Evolutionary conservation across 192 early-diverging fungal genomes (phyloP).

Genomic region (Lobulomyces angularis): DNA sequence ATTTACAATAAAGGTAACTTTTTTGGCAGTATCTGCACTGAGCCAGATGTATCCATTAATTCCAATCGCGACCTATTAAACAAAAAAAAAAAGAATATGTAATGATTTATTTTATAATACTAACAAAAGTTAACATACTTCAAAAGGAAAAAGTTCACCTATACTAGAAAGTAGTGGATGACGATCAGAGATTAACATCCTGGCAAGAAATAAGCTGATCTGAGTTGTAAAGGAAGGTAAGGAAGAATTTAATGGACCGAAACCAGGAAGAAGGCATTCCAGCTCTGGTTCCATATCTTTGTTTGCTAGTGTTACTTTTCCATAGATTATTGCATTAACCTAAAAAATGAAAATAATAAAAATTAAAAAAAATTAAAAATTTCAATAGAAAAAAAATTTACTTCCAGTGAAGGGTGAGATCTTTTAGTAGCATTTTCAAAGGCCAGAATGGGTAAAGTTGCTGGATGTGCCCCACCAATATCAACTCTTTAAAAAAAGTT

Average conservation of each 20-base stretch:
- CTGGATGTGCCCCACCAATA: conserved; percentile 83
- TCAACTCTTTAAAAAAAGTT: conserved; percentile 84
- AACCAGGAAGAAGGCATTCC: conserved; percentile 53
- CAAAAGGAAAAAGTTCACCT: conserved; percentile 64
- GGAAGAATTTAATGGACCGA: background rate
- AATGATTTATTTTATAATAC: no score
- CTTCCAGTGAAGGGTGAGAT: conserved; percentile 71
- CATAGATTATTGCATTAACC: conserved; percentile 70
- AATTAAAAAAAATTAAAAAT: conserved; percentile 1
- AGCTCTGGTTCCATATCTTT: conserved; percentile 96
- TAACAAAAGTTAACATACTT: no score
- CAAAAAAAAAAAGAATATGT: no score
- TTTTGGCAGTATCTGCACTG: conserved; percentile 43
- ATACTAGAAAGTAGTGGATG: conserved; percentile 57
- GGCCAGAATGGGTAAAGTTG: conserved; percentile 61
- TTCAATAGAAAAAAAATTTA: conserved; percentile 14
- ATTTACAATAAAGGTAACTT: conserved; percentile 56
- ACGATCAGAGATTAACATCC: conserved; percentile 20
- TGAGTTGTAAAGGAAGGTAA: background rate
- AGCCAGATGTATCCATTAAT: conserved; percentile 95
- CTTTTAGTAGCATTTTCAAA: conserved; percentile 91
- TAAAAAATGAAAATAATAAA: conserved; percentile 9
- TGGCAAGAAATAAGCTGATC: background rate
- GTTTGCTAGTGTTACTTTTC: conserved; percentile 71
- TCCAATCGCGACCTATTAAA: conserved; percentile 79